Conservation (phyloP, 2,329 filamentous ascomycete genomes). For the Teratosphaeria destructans region DNA sequence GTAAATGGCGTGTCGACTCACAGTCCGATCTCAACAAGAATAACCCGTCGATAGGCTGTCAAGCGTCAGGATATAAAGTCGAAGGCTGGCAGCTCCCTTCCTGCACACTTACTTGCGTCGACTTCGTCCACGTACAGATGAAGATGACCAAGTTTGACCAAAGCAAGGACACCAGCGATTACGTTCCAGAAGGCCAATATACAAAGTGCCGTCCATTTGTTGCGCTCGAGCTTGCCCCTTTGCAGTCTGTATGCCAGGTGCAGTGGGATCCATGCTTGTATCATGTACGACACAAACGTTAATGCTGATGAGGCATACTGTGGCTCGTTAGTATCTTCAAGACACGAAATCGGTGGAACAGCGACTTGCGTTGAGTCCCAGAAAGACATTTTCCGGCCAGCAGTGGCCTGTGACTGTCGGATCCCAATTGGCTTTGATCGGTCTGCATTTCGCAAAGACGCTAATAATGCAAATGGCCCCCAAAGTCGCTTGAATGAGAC, state of each 20-base stretch:
- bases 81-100: neutral
- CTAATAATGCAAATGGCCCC: neutral
- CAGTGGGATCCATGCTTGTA: neutral
- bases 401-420: neutral
- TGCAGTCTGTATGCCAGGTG: neutral
- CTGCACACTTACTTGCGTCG: neutral
- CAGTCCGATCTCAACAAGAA: neutral
- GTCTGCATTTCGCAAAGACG: neutral
- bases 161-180: neutral
- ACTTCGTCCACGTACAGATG: neutral
- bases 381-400: neutral
- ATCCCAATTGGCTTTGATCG: neutral
- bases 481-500: neutral
- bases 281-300: neutral
- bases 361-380: neutral
- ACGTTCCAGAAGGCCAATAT: neutral
- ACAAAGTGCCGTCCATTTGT: neutral
- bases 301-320: neutral
- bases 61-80: neutral
- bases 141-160: neutral
- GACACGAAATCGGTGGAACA: neutral
- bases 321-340: neutral
- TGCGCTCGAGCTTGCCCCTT: neutral
- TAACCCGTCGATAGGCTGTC: neutral
- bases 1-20: neutral